Base-by-base conservation (phyloP, 2,329 filamentous ascomycete genomes). In the Bipolaris zeicola region DNA sequence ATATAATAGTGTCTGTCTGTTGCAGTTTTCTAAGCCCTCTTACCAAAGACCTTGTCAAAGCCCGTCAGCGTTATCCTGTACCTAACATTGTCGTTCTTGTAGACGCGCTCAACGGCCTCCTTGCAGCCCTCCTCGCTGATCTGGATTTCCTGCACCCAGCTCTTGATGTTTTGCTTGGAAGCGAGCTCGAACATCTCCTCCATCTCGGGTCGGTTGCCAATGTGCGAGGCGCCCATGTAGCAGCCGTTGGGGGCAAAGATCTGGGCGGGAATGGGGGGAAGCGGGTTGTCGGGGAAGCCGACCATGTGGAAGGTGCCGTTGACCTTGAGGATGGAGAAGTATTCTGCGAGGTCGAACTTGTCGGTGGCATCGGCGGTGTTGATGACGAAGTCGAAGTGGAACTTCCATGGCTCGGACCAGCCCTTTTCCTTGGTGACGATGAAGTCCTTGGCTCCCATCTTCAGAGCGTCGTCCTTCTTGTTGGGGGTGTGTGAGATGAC, bases 271-370 rank as follows among this genome's bases (percentile, higher is more conserved):
- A 95, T 82, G 52, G 82, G 78, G 55, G 90, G 86, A 10, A 91
- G 86, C 42, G 88, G 86, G 60, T 91, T 89, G 72, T 92, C 90
- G 3, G 91, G 91, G 70, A 95, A 82, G 39, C 90, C 91, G 51
- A 94, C 89, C 68, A 85, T 90, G 74, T 94, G 85, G 86, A 90
- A 95, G 71, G 83, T 85, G 56, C 89, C 90, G 78, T 92, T 90
- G 55, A 94, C 87, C 77, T 94, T 92, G 73, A 96, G 84, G 68
- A 92, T 84, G 59, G 84, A 85, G 69, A 96, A 85, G 80, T 95
- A 96, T 62, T 88, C 83, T 50, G 78, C 77, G 31, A 91, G 79
- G 70, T 91, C 85, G 77, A 91, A 91, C 49, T 87, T 84, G 68
- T 86, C 81, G 49, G 85, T 88, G 34, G 83, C 86, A 70, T 86